Conservation (phyloP, 257 asterid genomes). For the Scutellaria barbata region DNA sequence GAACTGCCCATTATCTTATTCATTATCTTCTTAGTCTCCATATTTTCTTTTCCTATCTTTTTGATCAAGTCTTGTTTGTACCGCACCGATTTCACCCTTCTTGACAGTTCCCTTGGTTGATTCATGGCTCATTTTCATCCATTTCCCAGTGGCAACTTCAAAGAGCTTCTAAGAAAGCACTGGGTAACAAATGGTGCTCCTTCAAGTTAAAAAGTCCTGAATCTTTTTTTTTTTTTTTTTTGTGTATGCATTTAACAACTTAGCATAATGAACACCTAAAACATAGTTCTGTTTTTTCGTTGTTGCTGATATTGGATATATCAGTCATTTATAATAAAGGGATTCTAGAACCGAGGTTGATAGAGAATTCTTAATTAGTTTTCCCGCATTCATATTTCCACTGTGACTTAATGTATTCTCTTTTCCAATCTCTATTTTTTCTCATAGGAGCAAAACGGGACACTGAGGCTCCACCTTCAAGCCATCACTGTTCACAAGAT, state of each 20-base stretch:
- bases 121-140: not conserved
- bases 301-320: not conserved
- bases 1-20: not conserved
- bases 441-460: slow-evolving; percentile 36
- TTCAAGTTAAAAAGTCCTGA: not conserved
- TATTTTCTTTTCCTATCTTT: not conserved
- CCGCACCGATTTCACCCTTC: not conserved
- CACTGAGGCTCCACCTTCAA: slow-evolving; percentile 29
- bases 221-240: too few relatives aligned
- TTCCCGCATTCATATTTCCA: too few relatives aligned
- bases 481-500: slow-evolving; percentile 3
- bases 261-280: not conserved
- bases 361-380: too few relatives aligned
- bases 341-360: too few relatives aligned
- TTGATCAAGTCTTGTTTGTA: not conserved
- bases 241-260: not conserved
- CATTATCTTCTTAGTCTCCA: not conserved
- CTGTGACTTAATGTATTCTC: not conserved
- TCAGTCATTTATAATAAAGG: too few relatives aligned
- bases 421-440: not conserved
- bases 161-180: not conserved
- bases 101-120: not conserved
- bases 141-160: not conserved
- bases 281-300: not conserved
- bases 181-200: too few relatives aligned